Evolutionary conservation across 2,329 filamentous ascomycete genomes (phyloP), one percentile per base, ranked within the genome.

Genomic region (Sclerotinia borealis): DNA sequence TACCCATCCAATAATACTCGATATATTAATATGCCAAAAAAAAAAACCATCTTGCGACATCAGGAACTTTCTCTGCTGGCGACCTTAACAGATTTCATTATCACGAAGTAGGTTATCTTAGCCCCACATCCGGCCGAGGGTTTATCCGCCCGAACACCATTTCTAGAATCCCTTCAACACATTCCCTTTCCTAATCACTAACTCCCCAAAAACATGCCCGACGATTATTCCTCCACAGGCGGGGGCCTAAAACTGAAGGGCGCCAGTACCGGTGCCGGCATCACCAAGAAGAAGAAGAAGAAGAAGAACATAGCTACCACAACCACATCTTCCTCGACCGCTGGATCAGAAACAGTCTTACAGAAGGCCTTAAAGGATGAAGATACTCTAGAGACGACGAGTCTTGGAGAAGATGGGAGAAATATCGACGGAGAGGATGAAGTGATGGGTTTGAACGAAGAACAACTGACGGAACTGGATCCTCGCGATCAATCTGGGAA

Each of bases 181-280:
- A 31, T 15, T 27, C 9, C 22, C 39, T 45, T 45, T 22, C 22
- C 19, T 1, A 31, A 19, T 29, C 29, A 15, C 49, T 7, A 22
- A 22, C 52, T 45, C 34, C 13, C 39, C n/a, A 17, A 17, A 51
- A 39, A n/a, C 51, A 92, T 92, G 89, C 84, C 87, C 62, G 88
- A 90, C 75, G 91, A 96, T 70, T 96, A 96, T 79, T 77, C 85
- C 66, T 77, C 80, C 63, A 82, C 83, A 65, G 82, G 85, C 64
- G 85, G 88, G 72, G 92, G 92, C 70, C 84, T 97, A 39, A 93
- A 91, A 74, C 83, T 97, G 65, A 97, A 97, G 79, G 92, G 92
- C 72, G 83, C 80, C 66, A 87, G 86, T 72, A 79, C 82, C 66
- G 87, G 84, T 52, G 71, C 74, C 72, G 79, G 85, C 68, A 86